Base-by-base conservation (phyloP, 2,329 filamentous ascomycete genomes). In the Fusarium metavorans region DNA sequence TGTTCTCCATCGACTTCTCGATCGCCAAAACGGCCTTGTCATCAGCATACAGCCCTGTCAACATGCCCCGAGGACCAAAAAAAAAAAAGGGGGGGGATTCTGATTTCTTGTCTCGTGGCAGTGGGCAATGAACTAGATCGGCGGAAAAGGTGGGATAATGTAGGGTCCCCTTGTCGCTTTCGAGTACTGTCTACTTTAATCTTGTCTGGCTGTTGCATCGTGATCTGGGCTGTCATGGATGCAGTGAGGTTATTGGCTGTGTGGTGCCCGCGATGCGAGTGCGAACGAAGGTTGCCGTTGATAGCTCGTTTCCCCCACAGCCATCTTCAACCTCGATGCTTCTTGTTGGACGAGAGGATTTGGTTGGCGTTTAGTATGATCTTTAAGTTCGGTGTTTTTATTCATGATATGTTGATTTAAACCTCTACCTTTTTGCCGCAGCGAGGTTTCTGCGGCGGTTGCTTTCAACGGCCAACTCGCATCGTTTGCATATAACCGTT, bases 141-240 rank as follows among this genome's bases (percentile, higher is more conserved):
- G 57, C 72, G 59, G 41, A 64, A 35, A 64, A 14, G 68, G 68
- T 57, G 60, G 41, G 58, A 61, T 54, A 37, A 57, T 57, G 57
- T 54, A 69, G 58, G 72, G 72, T 70, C 68, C 66, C 61, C 35
- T 54, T 50, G 45, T 75, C 69, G 52, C 66, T 50, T 39, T 56
- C 23, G 72, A 65, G 72, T 74, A 74, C 59, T 20, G 16, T 64
- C 65, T 75, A 75, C 62, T 37, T 69, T 45, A 50, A 41, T 62
- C 45, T 25, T 41, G 14, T 32, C 52, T 34, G 64, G 57, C 50
- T 70, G 56, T 57, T 34, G 41, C 72, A 74, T 70, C 72, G 64
- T 54, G 71, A 74, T 74, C 71, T 69, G 50, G 18, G 50, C 68
- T 66, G 48, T 61, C 57, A 52, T 52, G 60, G 52, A 57, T 65